These are phyloP conservation scores for Phylloporus arenicola DNA, from an alignment of 768 basidiomycete species.

Conservation along the genomic window DNA sequence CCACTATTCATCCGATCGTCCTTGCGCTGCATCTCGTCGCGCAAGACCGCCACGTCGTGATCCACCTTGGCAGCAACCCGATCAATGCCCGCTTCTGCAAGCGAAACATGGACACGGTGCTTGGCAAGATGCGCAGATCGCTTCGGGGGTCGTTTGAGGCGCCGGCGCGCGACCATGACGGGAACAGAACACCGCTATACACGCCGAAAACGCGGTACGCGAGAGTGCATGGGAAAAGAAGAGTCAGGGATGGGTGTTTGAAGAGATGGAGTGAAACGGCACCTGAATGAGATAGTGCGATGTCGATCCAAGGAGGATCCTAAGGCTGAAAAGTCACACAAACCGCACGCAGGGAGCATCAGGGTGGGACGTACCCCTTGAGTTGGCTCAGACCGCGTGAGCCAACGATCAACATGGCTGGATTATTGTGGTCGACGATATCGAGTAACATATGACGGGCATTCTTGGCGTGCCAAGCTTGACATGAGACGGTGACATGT, in stretches of 20 bases:
- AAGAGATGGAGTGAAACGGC: constrained; percentile 7
- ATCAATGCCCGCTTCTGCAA: constrained; percentile 84
- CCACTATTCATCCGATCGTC: constrained; percentile 39
- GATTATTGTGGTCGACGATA: constrained; percentile 81
- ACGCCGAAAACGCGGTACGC: not conserved
- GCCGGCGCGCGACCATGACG: constrained; percentile 92
- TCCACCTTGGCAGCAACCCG: constrained; percentile 83
- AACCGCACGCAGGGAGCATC: not conserved
- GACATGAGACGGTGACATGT: constrained; percentile 83
- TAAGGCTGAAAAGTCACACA: constrained; percentile 22
- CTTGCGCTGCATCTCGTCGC: constrained; percentile 67
- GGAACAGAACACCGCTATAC: constrained; percentile 84
- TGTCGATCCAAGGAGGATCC: constrained; percentile 89
- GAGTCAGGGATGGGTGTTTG: too few species aligned
- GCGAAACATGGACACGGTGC: constrained; percentile 75
- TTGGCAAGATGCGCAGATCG: constrained; percentile 77
- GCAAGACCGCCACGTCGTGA: constrained; percentile 76
- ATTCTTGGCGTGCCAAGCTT: constrained; percentile 98
- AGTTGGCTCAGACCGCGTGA: constrained; percentile 86
- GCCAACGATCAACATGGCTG: constrained; percentile 91
- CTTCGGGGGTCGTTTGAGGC: constrained; percentile 82
- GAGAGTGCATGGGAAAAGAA: not conserved
- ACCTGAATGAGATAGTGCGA: constrained; percentile 91
- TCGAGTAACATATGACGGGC: constrained; percentile 87
- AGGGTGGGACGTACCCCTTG: constrained; percentile 58